Conservation (phyloP, 768 basidiomycete genomes). For the Kwoniella newhampshirensis region DNA sequence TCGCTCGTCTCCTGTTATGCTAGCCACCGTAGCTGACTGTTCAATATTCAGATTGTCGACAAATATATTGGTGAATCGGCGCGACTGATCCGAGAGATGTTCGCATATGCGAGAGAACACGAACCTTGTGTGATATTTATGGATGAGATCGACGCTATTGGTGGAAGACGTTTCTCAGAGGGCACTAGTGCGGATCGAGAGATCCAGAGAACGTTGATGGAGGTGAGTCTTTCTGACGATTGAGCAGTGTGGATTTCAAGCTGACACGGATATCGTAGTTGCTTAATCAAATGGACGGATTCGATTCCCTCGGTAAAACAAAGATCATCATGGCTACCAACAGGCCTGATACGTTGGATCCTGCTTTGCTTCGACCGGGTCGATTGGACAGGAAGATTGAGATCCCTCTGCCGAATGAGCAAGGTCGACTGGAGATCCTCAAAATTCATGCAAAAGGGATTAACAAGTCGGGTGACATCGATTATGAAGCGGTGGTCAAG, state of each 20-base stretch:
- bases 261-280: constrained; percentile 60
- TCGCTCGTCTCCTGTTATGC: background rate
- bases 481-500: constrained; percentile 98
- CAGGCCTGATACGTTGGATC: constrained; percentile 95
- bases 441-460: constrained; percentile 95
- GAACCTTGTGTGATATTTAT: constrained; percentile 99
- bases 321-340: constrained; percentile 99
- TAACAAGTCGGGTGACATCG: constrained; percentile 91
- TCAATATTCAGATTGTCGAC: constrained; percentile 52
- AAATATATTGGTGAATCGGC: constrained; percentile 98
- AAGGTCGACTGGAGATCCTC: constrained; percentile 90
- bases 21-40: background rate
- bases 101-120: constrained; percentile 94
- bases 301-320: constrained; percentile 90
- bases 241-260: background rate
- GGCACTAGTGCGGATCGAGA: constrained; percentile 97
- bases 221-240: constrained; percentile 58
- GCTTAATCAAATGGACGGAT: constrained; percentile 99
- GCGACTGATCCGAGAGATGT: constrained; percentile 95
- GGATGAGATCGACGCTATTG: constrained; percentile 86
- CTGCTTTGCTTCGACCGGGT: constrained; percentile 91
- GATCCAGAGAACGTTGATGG: constrained; percentile 98
- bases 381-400: constrained; percentile 97
- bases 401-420: constrained; percentile 95
- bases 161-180: constrained; percentile 85